Conservation (phyloP, 2,329 filamentous ascomycete genomes). For the Penicillium verrucosum region DNA sequence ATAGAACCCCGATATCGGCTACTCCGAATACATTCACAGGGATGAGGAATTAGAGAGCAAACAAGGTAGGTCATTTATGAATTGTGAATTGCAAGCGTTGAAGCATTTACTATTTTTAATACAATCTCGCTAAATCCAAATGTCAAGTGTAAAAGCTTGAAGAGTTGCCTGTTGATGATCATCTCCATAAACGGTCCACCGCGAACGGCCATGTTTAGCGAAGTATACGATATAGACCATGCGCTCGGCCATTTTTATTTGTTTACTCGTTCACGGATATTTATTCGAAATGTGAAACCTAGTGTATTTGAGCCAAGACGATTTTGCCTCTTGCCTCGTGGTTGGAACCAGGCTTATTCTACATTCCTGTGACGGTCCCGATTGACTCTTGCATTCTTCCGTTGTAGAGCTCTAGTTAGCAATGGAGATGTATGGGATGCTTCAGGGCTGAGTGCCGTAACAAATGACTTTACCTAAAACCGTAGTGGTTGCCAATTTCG, state of each 20-base stretch:
- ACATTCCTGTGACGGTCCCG: constrained; percentile 22
- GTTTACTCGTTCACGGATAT: constrained; percentile 11
- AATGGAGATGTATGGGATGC: constrained; percentile 5
- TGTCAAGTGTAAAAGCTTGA: neutral
- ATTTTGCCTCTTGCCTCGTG: constrained; percentile 18
- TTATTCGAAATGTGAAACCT: constrained; percentile 1
- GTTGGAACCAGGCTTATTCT: constrained; percentile 11
- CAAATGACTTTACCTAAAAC: neutral
- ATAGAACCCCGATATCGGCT: neutral
- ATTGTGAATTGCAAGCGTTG: neutral
- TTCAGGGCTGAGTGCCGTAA: neutral
- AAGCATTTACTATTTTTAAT: neutral
- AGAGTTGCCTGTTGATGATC: constrained; percentile 2
- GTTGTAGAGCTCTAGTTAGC: constrained; percentile 9
- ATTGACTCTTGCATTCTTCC: constrained; percentile 21
- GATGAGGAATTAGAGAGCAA: neutral
- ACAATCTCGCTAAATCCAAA: neutral
- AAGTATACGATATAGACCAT: neutral
- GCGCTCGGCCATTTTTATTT: constrained; percentile 8
- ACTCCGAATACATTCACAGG: neutral
- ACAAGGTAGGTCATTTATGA: neutral
- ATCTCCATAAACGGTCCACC: constrained; percentile 8
- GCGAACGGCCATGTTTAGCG: constrained; percentile 16
- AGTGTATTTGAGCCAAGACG: neutral
- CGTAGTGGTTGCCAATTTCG: neutral